Conservation (phyloP, 257 asterid genomes). For the Nicotiana paniculata region DNA sequence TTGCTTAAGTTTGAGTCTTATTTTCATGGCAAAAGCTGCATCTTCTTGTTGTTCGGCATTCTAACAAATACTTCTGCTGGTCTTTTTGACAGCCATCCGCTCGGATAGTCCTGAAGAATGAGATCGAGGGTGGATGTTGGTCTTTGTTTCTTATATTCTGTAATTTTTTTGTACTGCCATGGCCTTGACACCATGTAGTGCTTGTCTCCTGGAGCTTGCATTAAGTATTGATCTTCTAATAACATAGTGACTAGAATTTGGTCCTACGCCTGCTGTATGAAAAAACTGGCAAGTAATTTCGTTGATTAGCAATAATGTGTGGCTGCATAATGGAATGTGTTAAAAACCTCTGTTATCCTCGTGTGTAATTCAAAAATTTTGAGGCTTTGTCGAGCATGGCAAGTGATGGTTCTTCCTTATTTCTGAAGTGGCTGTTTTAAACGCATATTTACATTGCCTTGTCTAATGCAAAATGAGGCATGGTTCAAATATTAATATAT, state of each 20-base stretch:
- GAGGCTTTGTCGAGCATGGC: neutral
- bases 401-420: neutral
- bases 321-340: neutral
- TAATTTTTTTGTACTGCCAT: neutral
- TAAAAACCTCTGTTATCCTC: neutral
- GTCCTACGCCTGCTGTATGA: neutral
- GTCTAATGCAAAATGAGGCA: neutral
- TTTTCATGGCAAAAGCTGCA: neutral
- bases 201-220: neutral
- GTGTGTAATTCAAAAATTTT: neutral
- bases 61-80: neutral
- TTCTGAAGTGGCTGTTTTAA: neutral
- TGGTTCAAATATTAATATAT: neutral
- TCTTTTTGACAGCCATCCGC: neutral
- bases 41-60: neutral
- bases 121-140: neutral
- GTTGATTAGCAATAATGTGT: neutral
- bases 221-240: neutral
- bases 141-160: neutral
- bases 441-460: neutral
- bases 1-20: neutral
- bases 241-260: neutral
- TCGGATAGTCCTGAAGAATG: slow-evolving; percentile 3
- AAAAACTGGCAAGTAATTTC: neutral
- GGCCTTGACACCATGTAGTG: neutral